Evolutionary conservation across 441 rosid genomes (phyloP).

Genomic region (Erodium texanum): DNA sequence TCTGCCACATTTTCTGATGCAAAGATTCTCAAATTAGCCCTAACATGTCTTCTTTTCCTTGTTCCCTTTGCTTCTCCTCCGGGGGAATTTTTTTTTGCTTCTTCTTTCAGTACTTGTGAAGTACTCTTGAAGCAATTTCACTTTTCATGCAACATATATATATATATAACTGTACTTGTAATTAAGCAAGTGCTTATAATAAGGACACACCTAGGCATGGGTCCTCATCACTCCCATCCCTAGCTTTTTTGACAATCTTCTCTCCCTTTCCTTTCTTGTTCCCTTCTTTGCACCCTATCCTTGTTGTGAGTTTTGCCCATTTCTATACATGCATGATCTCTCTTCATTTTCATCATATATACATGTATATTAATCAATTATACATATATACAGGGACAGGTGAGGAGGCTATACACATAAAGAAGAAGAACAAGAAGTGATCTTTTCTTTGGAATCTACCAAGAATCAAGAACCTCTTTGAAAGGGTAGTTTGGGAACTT

Average conservation of each 20-base stretch:
- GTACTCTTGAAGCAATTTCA: not conserved
- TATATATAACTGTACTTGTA: too few species aligned
- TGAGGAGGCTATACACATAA: slow-evolving; percentile 61
- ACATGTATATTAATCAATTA: slow-evolving; percentile 19
- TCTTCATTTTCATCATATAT: not conserved
- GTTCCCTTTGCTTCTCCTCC: slow-evolving; percentile 32
- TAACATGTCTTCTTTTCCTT: slow-evolving; percentile 31
- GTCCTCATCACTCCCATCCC: slow-evolving; percentile 16
- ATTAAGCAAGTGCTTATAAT: not conserved
- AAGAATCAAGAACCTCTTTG: slow-evolving; percentile 23
- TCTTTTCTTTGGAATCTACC: too few species aligned
- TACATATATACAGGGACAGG: slow-evolving; percentile 36
- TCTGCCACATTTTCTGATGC: slow-evolving; percentile 28
- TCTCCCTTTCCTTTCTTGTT: slow-evolving; percentile 33
- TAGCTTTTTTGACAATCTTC: slow-evolving; percentile 39
- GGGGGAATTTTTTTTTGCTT: slow-evolving; percentile 19
- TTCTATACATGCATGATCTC: slow-evolving; percentile 1
- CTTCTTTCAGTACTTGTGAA: not conserved
- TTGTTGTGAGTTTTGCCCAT: slow-evolving; percentile 29
- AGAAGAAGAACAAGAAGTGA: slow-evolving; percentile 47
- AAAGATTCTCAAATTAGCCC: slow-evolving; percentile 39
- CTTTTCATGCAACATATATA: not conserved
- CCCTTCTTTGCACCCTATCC: slow-evolving; percentile 32
- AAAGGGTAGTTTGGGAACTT: slow-evolving; percentile 23
- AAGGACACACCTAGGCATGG: not conserved